phyloP scores from a whole-genome alignment of 2,329 filamentous ascomycete species.

The Ustilaginoidea virens region DNA sequence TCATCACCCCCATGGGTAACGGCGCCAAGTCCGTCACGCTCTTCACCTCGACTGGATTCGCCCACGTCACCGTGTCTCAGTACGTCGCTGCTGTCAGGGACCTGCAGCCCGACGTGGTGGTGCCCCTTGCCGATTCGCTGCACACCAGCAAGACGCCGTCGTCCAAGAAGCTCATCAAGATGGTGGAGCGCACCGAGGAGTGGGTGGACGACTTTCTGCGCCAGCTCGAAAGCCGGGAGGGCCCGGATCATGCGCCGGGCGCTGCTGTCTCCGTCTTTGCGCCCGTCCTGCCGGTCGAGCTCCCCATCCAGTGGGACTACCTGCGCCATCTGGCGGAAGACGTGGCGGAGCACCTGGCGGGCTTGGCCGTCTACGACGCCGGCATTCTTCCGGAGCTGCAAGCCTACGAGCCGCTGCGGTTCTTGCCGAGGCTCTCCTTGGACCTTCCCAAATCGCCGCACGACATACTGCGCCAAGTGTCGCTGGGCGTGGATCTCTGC shows the following conservation, averaged over 20 bases:
- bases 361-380: constrained; percentile 66
- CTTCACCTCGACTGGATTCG: constrained; percentile 77
- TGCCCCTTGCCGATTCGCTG: constrained; percentile 61
- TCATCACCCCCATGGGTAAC: constrained; percentile 56
- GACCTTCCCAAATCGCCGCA: constrained; percentile 57
- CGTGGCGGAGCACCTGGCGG: constrained; percentile 40
- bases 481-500: constrained; percentile 66
- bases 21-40: constrained; percentile 57
- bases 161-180: constrained; percentile 62
- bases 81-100: constrained; percentile 50
- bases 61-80: constrained; percentile 48
- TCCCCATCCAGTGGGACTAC: constrained; percentile 65
- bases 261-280: constrained; percentile 39
- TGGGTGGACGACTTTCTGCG: constrained; percentile 60
- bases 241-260: constrained; percentile 10
- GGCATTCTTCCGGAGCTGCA: constrained; percentile 52
- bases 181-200: constrained; percentile 70
- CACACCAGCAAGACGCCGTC: constrained; percentile 35
- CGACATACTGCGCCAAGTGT: constrained; percentile 59
- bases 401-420: constrained; percentile 33
- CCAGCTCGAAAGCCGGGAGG: constrained; percentile 13
- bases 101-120: constrained; percentile 66
- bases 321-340: constrained; percentile 55
- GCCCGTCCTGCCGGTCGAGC: constrained; percentile 59
- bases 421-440: constrained; percentile 61